Base-by-base conservation (phyloP, 257 asterid genomes). In the Fraxinus pennsylvanica region DNA sequence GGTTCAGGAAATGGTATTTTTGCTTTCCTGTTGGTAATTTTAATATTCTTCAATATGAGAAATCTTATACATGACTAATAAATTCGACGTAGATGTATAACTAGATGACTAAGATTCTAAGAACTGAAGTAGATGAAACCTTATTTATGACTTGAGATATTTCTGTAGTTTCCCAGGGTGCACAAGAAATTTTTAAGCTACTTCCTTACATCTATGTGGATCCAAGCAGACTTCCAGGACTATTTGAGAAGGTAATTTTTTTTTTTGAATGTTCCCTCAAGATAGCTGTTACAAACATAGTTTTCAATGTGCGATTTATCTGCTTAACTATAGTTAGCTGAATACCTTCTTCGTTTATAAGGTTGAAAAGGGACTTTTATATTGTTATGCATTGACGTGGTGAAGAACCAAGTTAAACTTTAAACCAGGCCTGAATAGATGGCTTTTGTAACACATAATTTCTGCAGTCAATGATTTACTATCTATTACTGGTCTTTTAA, bases 1-100 rank as follows among this genome's bases (percentile, higher is more conserved):
- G 97, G 98, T 68, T 54, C 88, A 30, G 99, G 98, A 89, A 93
- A 95, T 45, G 99, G 99, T 92, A 92, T n/a, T 80, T 12, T 57
- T 54, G 39, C 75, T 7, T 54, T 25, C 54, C 74, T 77, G 29
- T 29, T 29, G 9, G 13, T 68, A 78, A 38, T 38, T 75, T 14
- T 6, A 79, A 17, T 32, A 32, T 71, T 66, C 72, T 19, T 75
- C 54, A 3, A 76, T 76, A n/a, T 3, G 43, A 17, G 17, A 71
- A 15, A 36, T 61, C 77, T 14, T 43, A 9, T 19, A 19, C 35
- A 36, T 9, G 27, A 72, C 54, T 54, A 71, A 27, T 27, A 27
- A 22, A 63, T 22, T 63, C 7, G 5, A 63, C 9, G 32, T 4
- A 63, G 32, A 63, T 9, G 36, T 12, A 63, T 27, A 22, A 25